Base-by-base conservation (phyloP, 2,329 filamentous ascomycete species). In the Conoideocrella luteorostrata region DNA sequence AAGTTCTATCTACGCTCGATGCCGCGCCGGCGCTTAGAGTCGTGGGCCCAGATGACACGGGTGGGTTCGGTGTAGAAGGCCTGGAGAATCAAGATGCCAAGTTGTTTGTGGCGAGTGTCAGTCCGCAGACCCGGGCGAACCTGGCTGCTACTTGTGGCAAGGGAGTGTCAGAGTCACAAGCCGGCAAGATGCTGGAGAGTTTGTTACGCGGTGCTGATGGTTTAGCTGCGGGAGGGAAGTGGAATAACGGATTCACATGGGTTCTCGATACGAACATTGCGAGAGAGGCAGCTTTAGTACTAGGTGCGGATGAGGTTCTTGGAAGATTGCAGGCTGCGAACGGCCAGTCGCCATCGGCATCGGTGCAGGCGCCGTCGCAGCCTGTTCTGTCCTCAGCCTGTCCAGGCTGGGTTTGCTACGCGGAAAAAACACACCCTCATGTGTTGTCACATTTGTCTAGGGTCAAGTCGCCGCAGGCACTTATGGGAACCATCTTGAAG, bases 321-420 rank as follows among this genome's bases (percentile, higher is more conserved):
- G 63, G 52, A 34, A 50, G 50, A 29, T 56, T 21, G 53, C 47
- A 20, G 49, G 30, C n/a, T n/a, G n/a, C n/a, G n/a, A n/a, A n/a
- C n/a, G n/a, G n/a, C n/a, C n/a, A 7, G 11, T 61, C 4, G 50
- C 44, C 23, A 21, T 45, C 17, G 4, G 28, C 42, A 7, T 38
- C 48, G 7, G 56, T 57, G 15, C 38, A 53, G 36, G 70, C 70
- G 43, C 86, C 88, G 0, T n/a, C n/a, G n/a, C n/a, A n/a, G n/a
- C n/a, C n/a, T n/a, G 80, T 91, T 23, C 74, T 98, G 34, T 88
- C 90, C 7, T 90, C 90, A 4, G 88, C 88, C 17, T 98, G 93
- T 62, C 93, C 93, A 1, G 93, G 93, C 7, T 98, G 94, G 90
- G 91, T 98, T 44, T 98, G 93, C 67, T 98, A 98, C 59, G 91